Evolutionary conservation across 1,284 basidiomycete species (phyloP), one percentile per base, ranked within the genome.

Genomic region (Exobasidium rhododendri): DNA sequence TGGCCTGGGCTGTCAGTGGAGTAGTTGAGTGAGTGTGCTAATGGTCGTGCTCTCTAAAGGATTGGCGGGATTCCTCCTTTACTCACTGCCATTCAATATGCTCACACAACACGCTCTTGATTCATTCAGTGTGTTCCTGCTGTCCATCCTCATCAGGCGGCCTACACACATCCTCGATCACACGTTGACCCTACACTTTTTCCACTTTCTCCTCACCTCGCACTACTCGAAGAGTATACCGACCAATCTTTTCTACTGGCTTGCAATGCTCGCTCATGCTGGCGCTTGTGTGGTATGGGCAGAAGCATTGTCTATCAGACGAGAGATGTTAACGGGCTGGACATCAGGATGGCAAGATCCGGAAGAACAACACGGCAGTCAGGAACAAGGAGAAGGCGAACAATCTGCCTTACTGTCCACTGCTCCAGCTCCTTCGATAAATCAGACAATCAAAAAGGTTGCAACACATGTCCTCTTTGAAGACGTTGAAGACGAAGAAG

Each of bases 101-200:
- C 24, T 50, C 76, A 97, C 93, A 40, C 35, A 40, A 40, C 17
- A 7, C 35, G 7, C 7, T 40, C 17, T 40, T 40, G 7, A 40
- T 17, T 40, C 7, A 7, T 40, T 7, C 35, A 40, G 35, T 81
- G 88, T 94, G 62, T 88, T 88, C 70, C 91, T 89, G 68, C 83
- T 98, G 2, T 97, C 92, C 80, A 85, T 86, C 68, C 84, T 98
- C 68, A 85, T 98, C 78, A 87, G 92, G 45, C 85, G 91, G 40
- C 94, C 96, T 47, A 91, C 93, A 4, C 86, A 96, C 73, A 89
- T 98, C 74, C 87, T 98, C 69, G 94, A 98, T 82, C 97, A 97
- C 81, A 84, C 89, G 6, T 80, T 94, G 61, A 97, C 96, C 0
- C 86, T 97, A 57, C 83, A 90, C 58, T 88, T 96, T 83, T 88